Percentiles rank a stretch among this genome's conserved stretches.
These are phyloP conservation scores for Lactarius quietus DNA, from an alignment of 768 basidiomycete genomes.

Conservation along the genomic window DNA sequence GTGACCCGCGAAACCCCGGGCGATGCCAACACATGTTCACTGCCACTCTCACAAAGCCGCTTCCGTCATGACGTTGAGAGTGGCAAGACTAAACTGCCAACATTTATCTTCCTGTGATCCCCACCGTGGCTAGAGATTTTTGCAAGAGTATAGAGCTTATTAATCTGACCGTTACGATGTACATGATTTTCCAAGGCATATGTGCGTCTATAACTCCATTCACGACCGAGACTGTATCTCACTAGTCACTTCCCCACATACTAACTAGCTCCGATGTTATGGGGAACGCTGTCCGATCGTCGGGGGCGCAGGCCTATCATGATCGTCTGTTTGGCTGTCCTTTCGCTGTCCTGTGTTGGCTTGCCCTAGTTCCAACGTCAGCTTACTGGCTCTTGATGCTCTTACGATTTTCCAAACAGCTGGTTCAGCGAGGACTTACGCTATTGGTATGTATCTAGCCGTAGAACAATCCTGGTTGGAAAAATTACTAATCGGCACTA, in stretches of 20 bases:
- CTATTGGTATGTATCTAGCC: too few relatives aligned
- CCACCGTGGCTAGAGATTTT: slow-evolving; percentile 58
- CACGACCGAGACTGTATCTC: background rate
- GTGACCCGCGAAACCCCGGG: too few relatives aligned
- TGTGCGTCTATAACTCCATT: slow-evolving; percentile 36
- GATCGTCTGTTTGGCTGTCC: too few relatives aligned
- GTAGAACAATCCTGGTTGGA: too few relatives aligned
- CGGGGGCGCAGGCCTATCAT: too few relatives aligned
- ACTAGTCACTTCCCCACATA: background rate
- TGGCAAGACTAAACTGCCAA: slow-evolving; percentile 48
- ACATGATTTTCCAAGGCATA: slow-evolving; percentile 65
- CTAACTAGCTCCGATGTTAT: slow-evolving; percentile 40
- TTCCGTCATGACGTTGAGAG: background rate
- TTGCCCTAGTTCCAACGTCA: too few relatives aligned
- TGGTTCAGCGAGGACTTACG: too few relatives aligned
- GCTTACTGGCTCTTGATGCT: too few relatives aligned
- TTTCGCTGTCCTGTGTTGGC: too few relatives aligned
- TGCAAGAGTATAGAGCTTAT: slow-evolving; percentile 65
- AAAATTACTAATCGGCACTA: background rate
- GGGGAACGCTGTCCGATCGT: too few relatives aligned
- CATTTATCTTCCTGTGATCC: slow-evolving; percentile 79
- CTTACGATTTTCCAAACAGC: too few relatives aligned
- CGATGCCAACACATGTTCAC: background rate
- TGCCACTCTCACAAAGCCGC: background rate
- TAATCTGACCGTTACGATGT: slow-evolving; percentile 76